These are phyloP conservation scores for Arctium lappa DNA, from an alignment of 129 eudicot genomes.

Conservation along the genomic window DNA sequence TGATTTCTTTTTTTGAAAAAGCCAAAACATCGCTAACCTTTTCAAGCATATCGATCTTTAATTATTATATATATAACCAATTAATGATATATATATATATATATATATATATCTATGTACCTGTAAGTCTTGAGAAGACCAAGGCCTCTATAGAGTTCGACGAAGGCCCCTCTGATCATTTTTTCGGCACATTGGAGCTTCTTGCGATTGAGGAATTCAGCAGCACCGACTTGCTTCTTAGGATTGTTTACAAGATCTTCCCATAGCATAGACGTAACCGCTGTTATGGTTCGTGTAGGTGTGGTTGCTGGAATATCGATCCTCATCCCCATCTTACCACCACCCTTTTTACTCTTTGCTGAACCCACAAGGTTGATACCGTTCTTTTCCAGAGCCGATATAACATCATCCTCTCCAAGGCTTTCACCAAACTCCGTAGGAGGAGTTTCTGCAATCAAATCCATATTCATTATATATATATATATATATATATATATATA, in stretches of 20 bases:
- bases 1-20: too few species aligned
- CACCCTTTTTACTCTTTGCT: slow-evolving; percentile 69
- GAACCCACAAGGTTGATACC: slow-evolving; percentile 65
- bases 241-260: slow-evolving; percentile 88
- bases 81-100: too few species aligned
- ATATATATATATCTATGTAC: slow-evolving; percentile 22
- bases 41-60: too few species aligned
- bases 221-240: slow-evolving; percentile 44
- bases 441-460: slow-evolving; percentile 39
- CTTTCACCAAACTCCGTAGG: slow-evolving; percentile 50
- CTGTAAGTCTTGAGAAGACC: slow-evolving; percentile 84
- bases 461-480: too few species aligned
- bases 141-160: slow-evolving; percentile 90
- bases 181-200: slow-evolving; percentile 92
- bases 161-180: slow-evolving; percentile 93
- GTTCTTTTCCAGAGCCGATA: slow-evolving; percentile 76
- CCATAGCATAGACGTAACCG: slow-evolving; percentile 78
- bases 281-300: slow-evolving; percentile 72
- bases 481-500: too few species aligned
- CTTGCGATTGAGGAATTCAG: slow-evolving; percentile 63
- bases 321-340: slow-evolving; percentile 69
- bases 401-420: slow-evolving; percentile 61
- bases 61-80: too few species aligned
- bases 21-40: too few species aligned
- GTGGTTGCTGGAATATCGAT: slow-evolving; percentile 84